Conservation (phyloP, 2,329 filamentous ascomycete species). For the Botryotinia globosa region DNA sequence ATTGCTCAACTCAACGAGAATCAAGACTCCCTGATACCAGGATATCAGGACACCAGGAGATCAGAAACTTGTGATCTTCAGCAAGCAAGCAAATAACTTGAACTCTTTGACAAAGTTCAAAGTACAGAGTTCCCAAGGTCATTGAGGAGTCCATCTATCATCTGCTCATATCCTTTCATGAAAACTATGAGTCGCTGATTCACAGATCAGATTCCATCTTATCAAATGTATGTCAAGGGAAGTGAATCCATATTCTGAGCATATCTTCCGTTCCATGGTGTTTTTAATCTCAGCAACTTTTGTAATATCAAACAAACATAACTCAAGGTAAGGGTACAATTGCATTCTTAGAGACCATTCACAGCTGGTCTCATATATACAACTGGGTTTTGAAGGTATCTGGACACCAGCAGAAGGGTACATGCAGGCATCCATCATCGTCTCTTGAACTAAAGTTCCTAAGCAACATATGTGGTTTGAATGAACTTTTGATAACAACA, state of each 20-base stretch:
- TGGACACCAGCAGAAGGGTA: not conserved
- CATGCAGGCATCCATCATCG: not conserved
- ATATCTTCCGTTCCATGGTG: not conserved
- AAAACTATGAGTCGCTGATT: not conserved
- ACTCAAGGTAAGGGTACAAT: not conserved
- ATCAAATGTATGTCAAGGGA: not conserved
- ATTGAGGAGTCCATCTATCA: not conserved
- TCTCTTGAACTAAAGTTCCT: not conserved
- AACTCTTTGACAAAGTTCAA: not conserved
- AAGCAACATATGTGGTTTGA: not conserved
- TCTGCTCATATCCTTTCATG: not conserved
- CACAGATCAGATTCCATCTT: not conserved
- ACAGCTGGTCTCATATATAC: not conserved
- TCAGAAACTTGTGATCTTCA: not conserved
- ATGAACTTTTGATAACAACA: not conserved
- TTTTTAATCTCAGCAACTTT: not conserved
- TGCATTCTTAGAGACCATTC: not conserved
- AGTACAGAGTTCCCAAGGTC: not conserved
- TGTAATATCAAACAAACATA: not conserved
- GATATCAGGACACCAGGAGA: not conserved
- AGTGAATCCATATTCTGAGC: constrained; percentile 1
- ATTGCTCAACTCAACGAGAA: too few species aligned
- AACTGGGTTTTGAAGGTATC: not conserved
- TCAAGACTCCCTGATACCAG: fast-evolving
- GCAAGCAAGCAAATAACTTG: not conserved